Evolutionary conservation across 169 alveolate genomes (phyloP).

Genomic region (Cryptosporidium ubiquitum): DNA sequence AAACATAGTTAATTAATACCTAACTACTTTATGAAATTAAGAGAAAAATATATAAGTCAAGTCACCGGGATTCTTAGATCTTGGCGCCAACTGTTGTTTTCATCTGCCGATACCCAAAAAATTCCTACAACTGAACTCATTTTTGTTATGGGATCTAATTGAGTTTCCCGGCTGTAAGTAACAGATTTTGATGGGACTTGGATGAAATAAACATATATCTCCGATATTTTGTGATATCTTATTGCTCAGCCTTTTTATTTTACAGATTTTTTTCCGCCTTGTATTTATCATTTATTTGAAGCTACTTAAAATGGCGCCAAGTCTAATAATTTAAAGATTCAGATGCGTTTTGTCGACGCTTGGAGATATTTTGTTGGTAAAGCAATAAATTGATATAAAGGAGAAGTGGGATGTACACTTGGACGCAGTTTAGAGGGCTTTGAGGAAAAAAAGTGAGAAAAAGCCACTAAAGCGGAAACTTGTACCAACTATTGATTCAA

Average conservation of each 20-base stretch:
- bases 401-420: slow-evolving; percentile 2
- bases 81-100: not conserved
- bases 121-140: not conserved
- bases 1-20: not conserved
- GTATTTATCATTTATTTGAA: not conserved
- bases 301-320: not conserved
- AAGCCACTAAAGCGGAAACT: not conserved
- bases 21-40: not conserved
- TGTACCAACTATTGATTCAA: not conserved
- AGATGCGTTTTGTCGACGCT: slow-evolving; percentile 73
- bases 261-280: not conserved
- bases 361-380: not conserved
- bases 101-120: not conserved
- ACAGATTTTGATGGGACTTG: not conserved
- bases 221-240: not conserved
- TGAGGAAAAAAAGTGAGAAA: not conserved
- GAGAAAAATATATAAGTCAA: not conserved
- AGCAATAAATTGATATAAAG: not conserved
- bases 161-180: not conserved
- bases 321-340: slow-evolving; percentile 58
- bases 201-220: no score
- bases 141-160: not conserved
- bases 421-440: not conserved
- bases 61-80: not conserved
- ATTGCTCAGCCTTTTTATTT: not conserved